Evolutionary conservation across 2,329 filamentous ascomycete genomes (phyloP).

Genomic region (Hypoxylon rubiginosum): DNA sequence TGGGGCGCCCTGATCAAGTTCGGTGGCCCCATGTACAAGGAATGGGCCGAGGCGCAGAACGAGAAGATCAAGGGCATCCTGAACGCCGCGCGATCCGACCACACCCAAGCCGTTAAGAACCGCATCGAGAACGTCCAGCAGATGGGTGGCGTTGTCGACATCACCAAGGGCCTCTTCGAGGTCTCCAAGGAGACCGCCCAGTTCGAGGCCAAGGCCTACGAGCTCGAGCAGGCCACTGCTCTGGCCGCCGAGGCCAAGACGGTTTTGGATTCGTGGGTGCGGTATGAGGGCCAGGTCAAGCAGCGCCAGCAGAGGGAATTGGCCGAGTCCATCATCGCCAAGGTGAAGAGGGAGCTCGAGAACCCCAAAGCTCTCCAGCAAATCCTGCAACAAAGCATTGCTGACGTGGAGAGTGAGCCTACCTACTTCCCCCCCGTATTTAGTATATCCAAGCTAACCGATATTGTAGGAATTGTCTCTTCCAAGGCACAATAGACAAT

Average conservation of each 20-base stretch:
- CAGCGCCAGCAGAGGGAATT: conserved; percentile 98
- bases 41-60: conserved; percentile 91
- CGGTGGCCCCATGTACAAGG: conserved; percentile 89
- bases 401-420: conserved; percentile 90
- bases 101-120: conserved; percentile 94
- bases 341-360: conserved; percentile 98
- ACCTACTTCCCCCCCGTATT: neutral
- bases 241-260: conserved; percentile 93
- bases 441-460: conserved; percentile 52
- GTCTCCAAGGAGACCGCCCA: conserved; percentile 99
- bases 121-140: conserved; percentile 96
- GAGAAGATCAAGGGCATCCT: conserved; percentile 95
- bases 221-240: conserved; percentile 96
- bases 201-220: conserved; percentile 95
- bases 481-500: conserved; percentile 73
- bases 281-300: conserved; percentile 99
- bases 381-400: conserved; percentile 96
- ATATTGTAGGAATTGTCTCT: conserved; percentile 69
- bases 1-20: conserved; percentile 95
- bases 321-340: conserved; percentile 91
- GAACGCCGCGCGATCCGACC: conserved; percentile 92
- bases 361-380: conserved; percentile 97
- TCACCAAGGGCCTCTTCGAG: conserved; percentile 97
- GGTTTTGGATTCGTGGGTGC: conserved; percentile 97
- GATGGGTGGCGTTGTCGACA: conserved; percentile 92